phyloP scores from a whole-genome alignment of 805 yeast genomes.

The Myxozyma nipponensis region DNA sequence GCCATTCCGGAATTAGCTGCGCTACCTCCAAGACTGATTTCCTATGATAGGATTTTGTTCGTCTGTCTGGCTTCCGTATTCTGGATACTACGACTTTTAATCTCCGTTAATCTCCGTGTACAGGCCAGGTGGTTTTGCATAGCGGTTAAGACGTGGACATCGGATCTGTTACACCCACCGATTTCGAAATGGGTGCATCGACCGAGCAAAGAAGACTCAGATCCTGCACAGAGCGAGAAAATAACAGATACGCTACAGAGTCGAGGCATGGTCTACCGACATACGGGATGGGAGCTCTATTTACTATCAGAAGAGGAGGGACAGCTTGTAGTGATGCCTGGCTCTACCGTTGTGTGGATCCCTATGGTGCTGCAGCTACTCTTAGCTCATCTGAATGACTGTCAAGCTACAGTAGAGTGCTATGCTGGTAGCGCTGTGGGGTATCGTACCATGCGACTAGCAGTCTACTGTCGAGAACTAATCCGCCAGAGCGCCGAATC shows the following conservation, averaged over 20 bases:
- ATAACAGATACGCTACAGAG: not conserved
- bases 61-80: not conserved
- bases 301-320: not conserved
- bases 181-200: not conserved
- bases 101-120: not conserved
- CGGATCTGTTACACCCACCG: not conserved
- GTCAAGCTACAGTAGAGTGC: not conserved
- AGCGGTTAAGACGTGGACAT: not conserved
- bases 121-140: not conserved
- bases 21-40: not conserved
- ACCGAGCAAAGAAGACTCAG: not conserved
- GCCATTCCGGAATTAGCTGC: not conserved
- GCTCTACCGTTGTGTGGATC: not conserved
- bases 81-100: not conserved
- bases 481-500: not conserved
- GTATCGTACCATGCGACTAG: not conserved
- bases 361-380: not conserved
- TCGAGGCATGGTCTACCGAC: not conserved
- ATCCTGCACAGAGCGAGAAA: not conserved
- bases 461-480: not conserved
- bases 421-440: not conserved
- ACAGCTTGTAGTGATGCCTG: not conserved
- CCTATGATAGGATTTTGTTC: not conserved
- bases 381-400: not conserved
- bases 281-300: not conserved